Conservation (phyloP, 768 basidiomycete species). For the Leccinum truebloodii region DNA sequence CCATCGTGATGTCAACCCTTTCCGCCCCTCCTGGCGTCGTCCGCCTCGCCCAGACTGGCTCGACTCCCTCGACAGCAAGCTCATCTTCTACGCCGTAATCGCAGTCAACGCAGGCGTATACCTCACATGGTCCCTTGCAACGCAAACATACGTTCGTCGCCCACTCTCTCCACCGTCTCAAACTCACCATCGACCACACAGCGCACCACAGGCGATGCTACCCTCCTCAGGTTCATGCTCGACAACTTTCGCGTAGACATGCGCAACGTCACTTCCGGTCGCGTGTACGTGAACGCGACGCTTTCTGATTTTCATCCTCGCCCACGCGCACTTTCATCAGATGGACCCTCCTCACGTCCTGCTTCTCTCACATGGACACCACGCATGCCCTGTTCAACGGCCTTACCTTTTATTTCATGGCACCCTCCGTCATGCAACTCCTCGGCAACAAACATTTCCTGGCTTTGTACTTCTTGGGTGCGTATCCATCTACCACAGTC, state of each 20-base stretch:
- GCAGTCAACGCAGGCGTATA: conserved; percentile 65
- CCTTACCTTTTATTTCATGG: conserved; percentile 80
- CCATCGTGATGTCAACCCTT: conserved; percentile 19
- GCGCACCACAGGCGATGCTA: conserved; percentile 42
- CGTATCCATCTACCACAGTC: conserved; percentile 27
- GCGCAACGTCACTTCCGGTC: conserved; percentile 61
- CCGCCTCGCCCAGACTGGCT: conserved; percentile 38
- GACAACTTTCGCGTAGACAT: conserved; percentile 65
- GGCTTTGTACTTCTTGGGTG: conserved; percentile 71
- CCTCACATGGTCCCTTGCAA: conserved; percentile 51
- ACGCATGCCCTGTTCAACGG: conserved; percentile 72
- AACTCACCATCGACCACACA: conserved; percentile 6
- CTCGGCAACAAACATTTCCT: conserved; percentile 71
- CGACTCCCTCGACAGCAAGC: conserved; percentile 52
- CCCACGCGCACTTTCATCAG: conserved; percentile 36
- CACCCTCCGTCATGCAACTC: conserved; percentile 56
- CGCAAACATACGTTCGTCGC: conserved; percentile 35
- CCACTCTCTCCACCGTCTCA: conserved; percentile 8
- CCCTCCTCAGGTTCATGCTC: conserved; percentile 49
- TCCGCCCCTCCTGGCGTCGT: conserved; percentile 28
- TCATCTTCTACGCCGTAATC: conserved; percentile 64
- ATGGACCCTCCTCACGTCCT: conserved; percentile 71
- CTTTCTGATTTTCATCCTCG: neutral
- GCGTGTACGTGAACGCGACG: conserved; percentile 49
- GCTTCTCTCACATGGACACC: conserved; percentile 68